Conservation (phyloP, 768 basidiomycete genomes). For the Bullera alba region DNA sequence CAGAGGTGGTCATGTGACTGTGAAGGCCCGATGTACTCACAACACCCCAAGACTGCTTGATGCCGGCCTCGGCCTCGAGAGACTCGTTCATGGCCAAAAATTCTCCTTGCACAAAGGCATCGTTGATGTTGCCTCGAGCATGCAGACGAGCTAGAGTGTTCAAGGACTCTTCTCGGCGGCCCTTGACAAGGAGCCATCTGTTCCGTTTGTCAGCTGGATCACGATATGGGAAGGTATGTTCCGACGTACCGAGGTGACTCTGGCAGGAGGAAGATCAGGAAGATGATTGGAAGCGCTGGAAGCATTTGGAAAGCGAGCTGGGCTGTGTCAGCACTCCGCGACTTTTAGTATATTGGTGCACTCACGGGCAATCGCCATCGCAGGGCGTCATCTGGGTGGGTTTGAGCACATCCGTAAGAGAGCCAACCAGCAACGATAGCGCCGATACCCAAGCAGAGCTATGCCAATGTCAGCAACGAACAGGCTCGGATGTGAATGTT, state of each 20-base stretch:
- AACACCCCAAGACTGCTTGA: constrained; percentile 48
- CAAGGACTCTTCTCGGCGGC: constrained; percentile 51
- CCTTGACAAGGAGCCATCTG: constrained; percentile 55
- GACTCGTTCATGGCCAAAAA: constrained; percentile 12
- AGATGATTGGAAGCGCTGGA: constrained; percentile 52
- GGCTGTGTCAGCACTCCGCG: constrained; percentile 31
- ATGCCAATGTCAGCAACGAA: no score
- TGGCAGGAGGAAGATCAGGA: constrained; percentile 54
- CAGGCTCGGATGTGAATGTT: no score
- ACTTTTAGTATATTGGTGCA: constrained; percentile 46
- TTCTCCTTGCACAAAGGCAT: constrained; percentile 52
- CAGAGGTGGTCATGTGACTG: not conserved
- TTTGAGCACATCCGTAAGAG: constrained; percentile 66
- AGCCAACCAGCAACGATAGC: constrained; percentile 76
- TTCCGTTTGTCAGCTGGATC: not conserved
- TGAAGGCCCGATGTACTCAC: no score
- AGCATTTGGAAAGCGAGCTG: constrained; percentile 50
- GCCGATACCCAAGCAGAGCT: constrained; percentile 70
- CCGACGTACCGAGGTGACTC: constrained; percentile 50
- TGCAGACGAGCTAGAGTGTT: constrained; percentile 53
- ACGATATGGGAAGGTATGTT: no score
- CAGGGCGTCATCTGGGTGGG: constrained; percentile 42
- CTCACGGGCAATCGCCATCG: constrained; percentile 51
- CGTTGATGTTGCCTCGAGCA: constrained; percentile 51
- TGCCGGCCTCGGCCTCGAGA: constrained; percentile 35